Conservation (phyloP, 257 asterid species). For the Galeopsis tetrahit region DNA sequence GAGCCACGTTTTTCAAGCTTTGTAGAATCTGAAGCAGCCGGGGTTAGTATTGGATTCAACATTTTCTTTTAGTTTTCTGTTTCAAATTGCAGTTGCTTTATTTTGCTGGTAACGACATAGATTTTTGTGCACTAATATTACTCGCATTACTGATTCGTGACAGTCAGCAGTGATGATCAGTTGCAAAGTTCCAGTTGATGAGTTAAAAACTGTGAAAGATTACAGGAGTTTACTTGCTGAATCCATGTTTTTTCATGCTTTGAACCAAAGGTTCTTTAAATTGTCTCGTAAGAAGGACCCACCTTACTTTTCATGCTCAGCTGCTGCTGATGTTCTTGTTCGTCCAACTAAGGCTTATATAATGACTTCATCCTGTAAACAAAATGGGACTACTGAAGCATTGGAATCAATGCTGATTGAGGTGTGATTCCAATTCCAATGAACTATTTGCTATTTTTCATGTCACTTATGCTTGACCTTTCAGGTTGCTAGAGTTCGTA, state of each 20-base stretch:
- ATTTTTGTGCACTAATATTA: constrained; percentile 28
- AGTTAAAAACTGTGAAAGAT: constrained; percentile 82
- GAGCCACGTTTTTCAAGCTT: constrained; percentile 88
- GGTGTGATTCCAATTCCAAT: constrained; percentile 51
- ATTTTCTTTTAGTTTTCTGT: constrained; percentile 24
- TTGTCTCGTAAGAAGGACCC: constrained; percentile 89
- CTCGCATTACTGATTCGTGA: constrained; percentile 36
- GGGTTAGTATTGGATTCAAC: constrained; percentile 57
- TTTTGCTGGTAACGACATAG: constrained; percentile 21
- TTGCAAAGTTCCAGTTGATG: constrained; percentile 80
- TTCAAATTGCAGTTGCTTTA: constrained; percentile 15
- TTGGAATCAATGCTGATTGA: constrained; percentile 90
- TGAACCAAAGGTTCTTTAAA: constrained; percentile 93
- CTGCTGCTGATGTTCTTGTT: constrained; percentile 91
- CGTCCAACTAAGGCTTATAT: constrained; percentile 80
- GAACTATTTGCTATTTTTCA: constrained; percentile 29
- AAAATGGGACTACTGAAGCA: constrained; percentile 85
- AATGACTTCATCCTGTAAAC: constrained; percentile 90
- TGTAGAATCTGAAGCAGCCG: constrained; percentile 94
- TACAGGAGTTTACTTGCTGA: constrained; percentile 84
- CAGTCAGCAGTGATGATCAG: constrained; percentile 99
- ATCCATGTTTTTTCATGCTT: constrained; percentile 95
- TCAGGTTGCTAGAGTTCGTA: constrained; percentile 91
- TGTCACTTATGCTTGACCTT: constrained; percentile 46
- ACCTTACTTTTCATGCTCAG: constrained; percentile 91